phyloP scores from a whole-genome alignment of 768 basidiomycete species.

The Antrodiella citrinella region DNA sequence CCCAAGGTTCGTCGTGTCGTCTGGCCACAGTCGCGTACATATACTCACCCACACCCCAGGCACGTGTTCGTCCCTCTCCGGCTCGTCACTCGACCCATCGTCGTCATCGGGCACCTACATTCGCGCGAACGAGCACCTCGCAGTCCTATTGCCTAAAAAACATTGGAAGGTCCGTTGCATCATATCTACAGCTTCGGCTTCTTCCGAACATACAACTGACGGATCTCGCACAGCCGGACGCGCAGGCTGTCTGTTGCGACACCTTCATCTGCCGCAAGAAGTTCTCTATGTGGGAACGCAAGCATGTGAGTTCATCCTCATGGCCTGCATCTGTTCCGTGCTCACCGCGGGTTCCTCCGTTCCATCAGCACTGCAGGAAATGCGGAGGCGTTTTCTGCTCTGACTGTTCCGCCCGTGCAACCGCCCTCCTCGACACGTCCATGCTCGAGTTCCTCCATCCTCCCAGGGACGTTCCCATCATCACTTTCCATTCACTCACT shows the following conservation, averaged over 20 bases:
- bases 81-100: too few relatives aligned
- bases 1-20: too few relatives aligned
- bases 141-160: slow-evolving; percentile 58
- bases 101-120: too few relatives aligned
- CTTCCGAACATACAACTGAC: slow-evolving; percentile 12
- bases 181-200: too few relatives aligned
- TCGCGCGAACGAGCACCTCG: slow-evolving; percentile 61
- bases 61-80: too few relatives aligned
- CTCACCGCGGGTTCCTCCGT: slow-evolving; percentile 12
- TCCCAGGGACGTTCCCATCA: slow-evolving; percentile 56
- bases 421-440: slow-evolving; percentile 65
- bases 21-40: too few relatives aligned
- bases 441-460: slow-evolving; percentile 64
- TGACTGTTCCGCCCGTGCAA: slow-evolving; percentile 50
- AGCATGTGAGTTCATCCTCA: slow-evolving; percentile 48
- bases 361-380: slow-evolving; percentile 70
- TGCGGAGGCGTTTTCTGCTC: slow-evolving; percentile 74
- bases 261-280: slow-evolving; percentile 59
- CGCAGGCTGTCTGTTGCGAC: slow-evolving; percentile 55
- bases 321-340: slow-evolving; percentile 14
- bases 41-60: too few relatives aligned
- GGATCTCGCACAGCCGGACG: slow-evolving; percentile 43
- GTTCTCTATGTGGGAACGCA: slow-evolving; percentile 66
- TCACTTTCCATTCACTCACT: slow-evolving; percentile 45
- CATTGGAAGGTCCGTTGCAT: slow-evolving; percentile 68